Conservation (phyloP, 164 flowering plant species). For the Warburgia ugandensis region DNA sequence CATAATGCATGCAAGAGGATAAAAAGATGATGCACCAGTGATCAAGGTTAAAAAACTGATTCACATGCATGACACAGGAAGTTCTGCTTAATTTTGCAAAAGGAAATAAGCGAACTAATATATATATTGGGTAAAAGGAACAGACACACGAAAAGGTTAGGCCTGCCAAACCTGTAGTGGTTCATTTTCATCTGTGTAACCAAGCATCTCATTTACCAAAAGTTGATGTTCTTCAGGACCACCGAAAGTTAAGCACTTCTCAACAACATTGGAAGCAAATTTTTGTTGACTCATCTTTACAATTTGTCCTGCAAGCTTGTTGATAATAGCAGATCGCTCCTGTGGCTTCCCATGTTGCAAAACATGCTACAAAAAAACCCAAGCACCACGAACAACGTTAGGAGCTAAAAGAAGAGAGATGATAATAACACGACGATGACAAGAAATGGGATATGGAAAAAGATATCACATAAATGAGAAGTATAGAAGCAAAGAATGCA, state of each 20-base stretch:
- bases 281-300: slow-evolving; percentile 95
- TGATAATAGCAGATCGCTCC: slow-evolving; percentile 62
- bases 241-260: slow-evolving; percentile 78
- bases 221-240: slow-evolving; percentile 70
- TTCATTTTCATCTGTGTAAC: slow-evolving; percentile 80
- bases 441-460: background rate
- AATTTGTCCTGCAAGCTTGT: slow-evolving; percentile 76
- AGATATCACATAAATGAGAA: background rate
- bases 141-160: background rate
- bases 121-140: background rate
- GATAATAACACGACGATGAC: no score
- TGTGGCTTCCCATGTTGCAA: slow-evolving; percentile 78
- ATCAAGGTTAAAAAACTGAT: no score
- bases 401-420: background rate
- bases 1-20: no score
- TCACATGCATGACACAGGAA: no score
- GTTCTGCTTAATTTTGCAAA: background rate
- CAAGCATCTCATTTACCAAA: slow-evolving; percentile 82
- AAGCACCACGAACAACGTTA: slow-evolving; percentile 3
- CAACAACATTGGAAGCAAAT: slow-evolving; percentile 94
- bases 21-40: no score
- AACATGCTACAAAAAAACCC: slow-evolving; percentile 48
- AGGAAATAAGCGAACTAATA: background rate
- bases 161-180: slow-evolving; percentile 61
- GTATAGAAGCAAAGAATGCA: background rate